A percentile compares a stretch with the other conserved stretches of the same genome.
Conservation (phyloP, 805 yeast genomes). For the Candida argentea region DNA sequence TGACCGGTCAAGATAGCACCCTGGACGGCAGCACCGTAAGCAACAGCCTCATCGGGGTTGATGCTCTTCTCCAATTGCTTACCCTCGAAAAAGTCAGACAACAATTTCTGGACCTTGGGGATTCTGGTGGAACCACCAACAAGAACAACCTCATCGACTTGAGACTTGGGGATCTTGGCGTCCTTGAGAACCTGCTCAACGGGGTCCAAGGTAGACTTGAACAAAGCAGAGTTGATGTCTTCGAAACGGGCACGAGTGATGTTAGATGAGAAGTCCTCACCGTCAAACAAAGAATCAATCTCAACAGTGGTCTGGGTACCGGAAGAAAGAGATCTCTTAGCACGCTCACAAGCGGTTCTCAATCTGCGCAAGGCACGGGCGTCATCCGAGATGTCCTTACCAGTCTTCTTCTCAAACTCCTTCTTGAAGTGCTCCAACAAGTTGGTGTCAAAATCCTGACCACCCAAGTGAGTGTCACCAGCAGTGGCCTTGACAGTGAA, state of each 20-base stretch:
- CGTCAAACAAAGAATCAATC: constrained; percentile 39
- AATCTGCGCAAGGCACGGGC: constrained; percentile 42
- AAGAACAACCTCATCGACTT: constrained; percentile 38
- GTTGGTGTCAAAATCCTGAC: constrained; percentile 44
- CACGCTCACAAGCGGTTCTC: constrained; percentile 44
- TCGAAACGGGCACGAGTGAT: constrained; percentile 42
- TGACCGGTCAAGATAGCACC: constrained; percentile 44
- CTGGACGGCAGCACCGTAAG: constrained; percentile 43
- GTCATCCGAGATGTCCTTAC: constrained; percentile 35
- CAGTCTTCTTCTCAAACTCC: constrained; percentile 38
- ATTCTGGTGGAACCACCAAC: constrained; percentile 46
- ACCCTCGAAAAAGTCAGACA: constrained; percentile 41
- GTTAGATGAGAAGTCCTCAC: constrained; percentile 41
- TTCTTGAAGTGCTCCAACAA: constrained; percentile 37
- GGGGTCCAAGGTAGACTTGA: constrained; percentile 41
- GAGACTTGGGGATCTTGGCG: constrained; percentile 31
- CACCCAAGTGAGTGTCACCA: constrained; percentile 45
- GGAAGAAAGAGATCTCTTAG: constrained; percentile 40
- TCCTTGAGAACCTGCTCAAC: constrained; percentile 41
- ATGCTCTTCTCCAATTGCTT: constrained; percentile 39
- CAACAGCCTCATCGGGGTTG: constrained; percentile 44
- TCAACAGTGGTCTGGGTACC: constrained; percentile 41
- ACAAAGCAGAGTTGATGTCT: constrained; percentile 39
- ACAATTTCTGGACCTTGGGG: constrained; percentile 41
- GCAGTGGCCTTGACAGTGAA: constrained; percentile 91